Percentiles rank a stretch among this genome's conserved stretches.
phyloP scores from a whole-genome alignment of 306 rosid species.

The Pterocarpus santalinus region DNA sequence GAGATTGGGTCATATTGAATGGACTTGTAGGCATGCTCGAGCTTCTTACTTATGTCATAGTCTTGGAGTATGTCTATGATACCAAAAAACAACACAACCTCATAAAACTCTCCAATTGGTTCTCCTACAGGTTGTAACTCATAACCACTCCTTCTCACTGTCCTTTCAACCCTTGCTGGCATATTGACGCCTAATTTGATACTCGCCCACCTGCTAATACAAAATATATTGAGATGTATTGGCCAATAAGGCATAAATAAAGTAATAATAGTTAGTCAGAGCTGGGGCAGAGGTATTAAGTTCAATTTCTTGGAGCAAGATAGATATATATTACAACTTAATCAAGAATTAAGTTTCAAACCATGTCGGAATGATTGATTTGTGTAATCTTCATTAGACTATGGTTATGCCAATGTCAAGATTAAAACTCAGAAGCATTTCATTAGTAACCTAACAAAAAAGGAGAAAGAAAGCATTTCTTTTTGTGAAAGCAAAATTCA shows the following conservation, averaged over 20 bases:
- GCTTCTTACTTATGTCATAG: conserved; percentile 88
- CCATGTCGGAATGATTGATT: too few species aligned
- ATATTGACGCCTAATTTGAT: conserved; percentile 82
- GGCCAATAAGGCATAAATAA: conserved; percentile 64
- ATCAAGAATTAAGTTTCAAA: not conserved
- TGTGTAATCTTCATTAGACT: too few species aligned
- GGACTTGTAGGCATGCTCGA: conserved; percentile 92
- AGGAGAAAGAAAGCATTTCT: too few species aligned
- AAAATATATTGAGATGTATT: conserved; percentile 40
- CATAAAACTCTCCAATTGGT: conserved; percentile 81
- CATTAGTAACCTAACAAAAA: too few species aligned
- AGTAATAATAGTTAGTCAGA: not conserved
- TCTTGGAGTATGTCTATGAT: conserved; percentile 91
- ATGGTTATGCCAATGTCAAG: too few species aligned
- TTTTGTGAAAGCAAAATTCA: too few species aligned
- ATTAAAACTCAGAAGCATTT: too few species aligned
- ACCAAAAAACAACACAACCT: conserved; percentile 81
- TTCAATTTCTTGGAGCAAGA: not conserved
- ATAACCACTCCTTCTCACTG: conserved; percentile 64
- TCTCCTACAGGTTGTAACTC: conserved; percentile 80
- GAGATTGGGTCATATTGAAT: conserved; percentile 83
- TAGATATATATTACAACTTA: not conserved
- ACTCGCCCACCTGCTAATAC: conserved; percentile 69
- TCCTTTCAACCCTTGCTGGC: conserved; percentile 88
- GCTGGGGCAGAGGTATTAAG: too few species aligned